These are phyloP conservation scores for Lactarius pseudohatsudake DNA, from an alignment of 768 basidiomycete species.

Conservation along the genomic window DNA sequence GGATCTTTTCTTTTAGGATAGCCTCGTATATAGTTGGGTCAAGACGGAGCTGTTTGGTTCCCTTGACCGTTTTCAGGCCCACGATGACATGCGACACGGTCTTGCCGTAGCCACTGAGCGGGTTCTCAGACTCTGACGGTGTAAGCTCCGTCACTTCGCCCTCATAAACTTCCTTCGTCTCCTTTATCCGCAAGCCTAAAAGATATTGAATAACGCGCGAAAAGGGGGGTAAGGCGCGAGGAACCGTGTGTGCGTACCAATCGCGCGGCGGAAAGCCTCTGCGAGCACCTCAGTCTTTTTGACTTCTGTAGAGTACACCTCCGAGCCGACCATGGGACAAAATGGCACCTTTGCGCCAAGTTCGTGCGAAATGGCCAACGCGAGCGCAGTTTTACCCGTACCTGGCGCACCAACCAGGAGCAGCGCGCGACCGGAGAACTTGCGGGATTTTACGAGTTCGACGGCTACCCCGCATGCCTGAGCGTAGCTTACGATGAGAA, in stretches of 20 bases:
- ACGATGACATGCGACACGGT: conserved; percentile 98
- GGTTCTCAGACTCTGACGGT: conserved; percentile 95
- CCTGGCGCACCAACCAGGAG: conserved; percentile 94
- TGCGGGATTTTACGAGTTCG: conserved; percentile 85
- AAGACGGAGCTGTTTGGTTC: conserved; percentile 89
- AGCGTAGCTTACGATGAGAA: background rate
- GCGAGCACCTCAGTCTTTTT: conserved; percentile 99
- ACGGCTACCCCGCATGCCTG: conserved; percentile 92
- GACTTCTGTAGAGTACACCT: conserved; percentile 95
- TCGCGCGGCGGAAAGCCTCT: conserved; percentile 91
- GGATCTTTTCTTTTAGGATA: conserved; percentile 95
- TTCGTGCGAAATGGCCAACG: conserved; percentile 93
- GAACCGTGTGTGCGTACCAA: conserved; percentile 58
- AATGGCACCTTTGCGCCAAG: conserved; percentile 94
- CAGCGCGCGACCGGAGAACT: conserved; percentile 91
- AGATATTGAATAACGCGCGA: conserved; percentile 6
- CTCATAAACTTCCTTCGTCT: conserved; percentile 98
- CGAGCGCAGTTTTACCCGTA: conserved; percentile 97
- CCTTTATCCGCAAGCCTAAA: conserved; percentile 93
- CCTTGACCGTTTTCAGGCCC: conserved; percentile 84
- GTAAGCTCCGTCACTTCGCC: conserved; percentile 98
- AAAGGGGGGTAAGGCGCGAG: background rate
- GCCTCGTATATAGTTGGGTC: conserved; percentile 97
- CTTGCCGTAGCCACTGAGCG: conserved; percentile 96
- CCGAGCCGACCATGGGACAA: conserved; percentile 97